These are phyloP conservation scores for Kockovaella imperatae DNA, from an alignment of 768 basidiomycete species.

Conservation along the genomic window DNA sequence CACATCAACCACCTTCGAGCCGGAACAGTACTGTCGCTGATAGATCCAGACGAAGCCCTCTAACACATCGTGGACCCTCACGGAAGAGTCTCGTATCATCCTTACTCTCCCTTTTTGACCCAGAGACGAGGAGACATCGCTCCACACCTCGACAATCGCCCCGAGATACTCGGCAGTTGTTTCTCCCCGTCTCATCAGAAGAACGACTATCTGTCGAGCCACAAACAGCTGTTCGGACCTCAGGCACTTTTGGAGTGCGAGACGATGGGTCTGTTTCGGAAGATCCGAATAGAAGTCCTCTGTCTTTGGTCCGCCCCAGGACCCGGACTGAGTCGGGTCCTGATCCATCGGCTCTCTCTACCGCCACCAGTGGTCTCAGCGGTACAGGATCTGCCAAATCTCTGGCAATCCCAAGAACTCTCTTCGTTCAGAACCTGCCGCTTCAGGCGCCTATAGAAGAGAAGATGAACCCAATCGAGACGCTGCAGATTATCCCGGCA, in stretches of 20 bases:
- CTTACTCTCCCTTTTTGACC: neutral
- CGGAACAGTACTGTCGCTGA: too few species aligned
- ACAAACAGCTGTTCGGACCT: constrained; percentile 13
- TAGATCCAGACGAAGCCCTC: too few species aligned
- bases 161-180: too few species aligned
- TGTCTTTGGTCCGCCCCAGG: neutral
- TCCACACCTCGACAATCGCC: too few species aligned
- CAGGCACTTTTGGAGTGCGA: constrained; percentile 28
- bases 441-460: too few species aligned
- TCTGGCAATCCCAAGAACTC: constrained; percentile 4
- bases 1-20: too few species aligned
- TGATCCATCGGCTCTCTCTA: neutral
- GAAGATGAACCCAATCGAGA: too few species aligned
- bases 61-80: too few species aligned
- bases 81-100: too few species aligned
- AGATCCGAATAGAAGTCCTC: neutral
- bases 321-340: too few species aligned
- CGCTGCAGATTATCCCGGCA: too few species aligned
- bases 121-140: too few species aligned
- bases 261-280: constrained; percentile 35
- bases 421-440: constrained; percentile 17
- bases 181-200: neutral
- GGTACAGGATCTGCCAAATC: constrained; percentile 10
- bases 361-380: neutral
- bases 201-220: neutral